Evolutionary conservation across 2,329 filamentous ascomycete genomes (phyloP), one percentile per base, ranked within the genome.

Genomic region (Pseudocercospora fuligena): DNA sequence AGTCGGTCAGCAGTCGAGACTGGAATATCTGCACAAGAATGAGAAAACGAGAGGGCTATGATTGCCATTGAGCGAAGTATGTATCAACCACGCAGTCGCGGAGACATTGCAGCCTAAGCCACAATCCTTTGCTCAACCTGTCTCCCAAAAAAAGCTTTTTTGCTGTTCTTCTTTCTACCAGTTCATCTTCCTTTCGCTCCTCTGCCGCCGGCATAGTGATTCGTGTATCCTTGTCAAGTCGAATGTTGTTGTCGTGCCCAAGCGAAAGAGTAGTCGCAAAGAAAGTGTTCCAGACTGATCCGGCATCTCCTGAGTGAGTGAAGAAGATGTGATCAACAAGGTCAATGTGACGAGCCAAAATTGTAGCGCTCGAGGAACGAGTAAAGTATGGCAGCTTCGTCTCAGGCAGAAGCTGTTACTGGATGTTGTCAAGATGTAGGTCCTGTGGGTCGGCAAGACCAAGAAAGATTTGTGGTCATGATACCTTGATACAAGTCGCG

Each of bases 261-360:
- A 58, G 31, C 19, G n/a, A 33, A 6, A 33, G 33, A 58, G 31
- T 7, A n/a, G 25, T 43, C n/a, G 56, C n/a, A 56, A 31, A 36
- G 31, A 58, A 58, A n/a, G 56, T 43, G 54, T n/a, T 59, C 69
- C 61, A 65, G 73, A 74, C 74, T 76, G 73, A 75, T 75, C 73
- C 8, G 60, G 74, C 73, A 71, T 59, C 71, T 72, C 69, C 69
- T 73, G 68, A 73, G 63, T 9, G 73, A 74, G 68, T 73, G 73
- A 74, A 73, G 71, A 69, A 72, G 70, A 70, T 69, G 72, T 75
- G 70, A 75, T 73, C 74, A 76, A 76, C 74, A 60, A 54, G 60
- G 67, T 74, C 67, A 49, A 19, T 43, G 16, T 43, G 21, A 27
- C 63, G 70, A 69, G 70, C 67, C 66, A 19, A 21, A n/a, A 46